phyloP scores from a whole-genome alignment of 225 moss, liverwort and hornwort species.

The Polytrichum commune region DNA sequence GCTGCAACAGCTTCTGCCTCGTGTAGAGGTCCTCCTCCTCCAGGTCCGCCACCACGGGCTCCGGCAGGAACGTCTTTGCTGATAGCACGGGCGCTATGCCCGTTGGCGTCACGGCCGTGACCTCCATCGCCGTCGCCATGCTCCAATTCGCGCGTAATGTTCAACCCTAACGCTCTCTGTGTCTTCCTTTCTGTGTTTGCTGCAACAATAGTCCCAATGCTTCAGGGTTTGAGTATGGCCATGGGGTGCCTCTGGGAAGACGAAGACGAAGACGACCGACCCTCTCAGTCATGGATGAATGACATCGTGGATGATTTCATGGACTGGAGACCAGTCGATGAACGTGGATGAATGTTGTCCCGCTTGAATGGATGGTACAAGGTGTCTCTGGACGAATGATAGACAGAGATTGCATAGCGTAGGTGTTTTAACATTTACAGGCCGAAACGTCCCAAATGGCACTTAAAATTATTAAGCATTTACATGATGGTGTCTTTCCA shows the following conservation, averaged over 20 bases:
- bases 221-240: not conserved
- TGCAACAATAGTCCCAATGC: slow-evolving; percentile 5
- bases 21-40: slow-evolving; percentile 96
- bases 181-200: not conserved
- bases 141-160: not conserved
- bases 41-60: slow-evolving; percentile 48
- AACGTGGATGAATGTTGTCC: too few species aligned
- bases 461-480: too few species aligned
- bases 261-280: too few species aligned
- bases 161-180: slow-evolving; percentile 15
- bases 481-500: too few species aligned
- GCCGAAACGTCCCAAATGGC: too few species aligned
- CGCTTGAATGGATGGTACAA: too few species aligned
- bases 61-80: slow-evolving; percentile 42
- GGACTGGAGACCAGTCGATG: too few species aligned
- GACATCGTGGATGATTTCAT: too few species aligned
- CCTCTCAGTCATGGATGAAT: too few species aligned
- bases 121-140: slow-evolving; percentile 47
- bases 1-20: slow-evolving; percentile 80
- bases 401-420: too few species aligned
- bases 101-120: slow-evolving; percentile 33
- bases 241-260: not conserved
- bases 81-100: slow-evolving; percentile 46
- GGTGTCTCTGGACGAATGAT: too few species aligned
- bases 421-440: too few species aligned